Base-by-base conservation (phyloP, 225 moss, liverwort and hornwort genomes). In the Physcomitrium patens region DNA sequence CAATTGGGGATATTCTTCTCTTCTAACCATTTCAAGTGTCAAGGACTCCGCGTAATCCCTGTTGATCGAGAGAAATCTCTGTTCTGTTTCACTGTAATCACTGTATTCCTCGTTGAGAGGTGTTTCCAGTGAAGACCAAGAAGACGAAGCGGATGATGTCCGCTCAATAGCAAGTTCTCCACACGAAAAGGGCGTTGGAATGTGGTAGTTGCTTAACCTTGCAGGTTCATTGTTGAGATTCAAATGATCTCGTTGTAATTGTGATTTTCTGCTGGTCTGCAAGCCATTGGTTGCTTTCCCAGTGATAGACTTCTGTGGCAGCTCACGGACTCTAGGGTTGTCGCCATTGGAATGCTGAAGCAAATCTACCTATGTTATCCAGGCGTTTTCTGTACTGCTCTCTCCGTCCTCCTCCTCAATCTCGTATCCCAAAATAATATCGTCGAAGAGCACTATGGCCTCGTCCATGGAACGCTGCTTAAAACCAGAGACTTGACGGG, bases 1-100 rank as follows among this genome's bases (percentile, higher is more conserved):
- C 58, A 96, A 84, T 45, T 92, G 91, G 10, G 96, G 91, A 73
- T 93, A 96, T 78, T 92, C 87, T 43, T 93, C 91, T 52, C 83
- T 78, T 65, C 93, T 73, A 67, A 90, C 65, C 65, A 77, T 75
- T 55, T 96, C 93, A 44, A 96, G 78, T 41, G 80, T 73, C 44
- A 85, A 76, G 66, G 90, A 79, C 23, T 90, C 76, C 7, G 81
- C 85, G 70, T 92, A 96, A 7, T 93, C 91, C 46, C 73, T 76
- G 74, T 85, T 93, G 8, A 85, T 86, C 31, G 89, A 87, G 41
- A 92, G 73, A 43, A 96, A 96, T 16, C 82, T 79, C 66, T 90
- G 80, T 45, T 93, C 96, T 11, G 90, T 92, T 41, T 93, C 96
- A 46, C 78, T 86, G 54, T 74, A 91, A 23, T 86, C 83, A 16